phyloP scores from a whole-genome alignment of 495 filamentous ascomycete species.

The Neurospora sp. region DNA sequence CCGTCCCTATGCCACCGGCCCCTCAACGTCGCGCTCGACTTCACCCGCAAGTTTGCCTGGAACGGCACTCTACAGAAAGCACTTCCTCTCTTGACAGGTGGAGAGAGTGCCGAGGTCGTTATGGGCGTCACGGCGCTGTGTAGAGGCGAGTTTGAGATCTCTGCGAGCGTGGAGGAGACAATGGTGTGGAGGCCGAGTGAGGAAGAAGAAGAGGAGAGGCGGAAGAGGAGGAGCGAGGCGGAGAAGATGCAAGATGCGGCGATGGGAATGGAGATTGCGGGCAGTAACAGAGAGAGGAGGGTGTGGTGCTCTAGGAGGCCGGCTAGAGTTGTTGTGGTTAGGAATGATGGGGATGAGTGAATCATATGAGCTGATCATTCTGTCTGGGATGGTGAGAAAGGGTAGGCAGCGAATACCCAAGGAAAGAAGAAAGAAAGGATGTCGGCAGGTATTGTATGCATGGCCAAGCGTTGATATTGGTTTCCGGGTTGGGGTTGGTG shows the following conservation, averaged over 20 bases:
- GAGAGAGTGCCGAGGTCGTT: constrained; percentile 42
- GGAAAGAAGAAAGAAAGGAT: not conserved
- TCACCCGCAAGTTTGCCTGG: constrained; percentile 73
- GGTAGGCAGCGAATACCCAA: no score
- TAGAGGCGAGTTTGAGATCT: constrained; percentile 73
- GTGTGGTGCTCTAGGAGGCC: constrained; percentile 63
- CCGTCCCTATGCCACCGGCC: constrained; percentile 66
- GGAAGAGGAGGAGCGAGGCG: constrained; percentile 29
- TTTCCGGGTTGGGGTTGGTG: not conserved
- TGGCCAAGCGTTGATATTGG: not conserved
- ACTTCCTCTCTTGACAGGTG: constrained; percentile 49
- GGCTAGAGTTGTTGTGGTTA: constrained; percentile 48
- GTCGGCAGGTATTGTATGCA: not conserved
- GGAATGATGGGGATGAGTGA: not conserved
- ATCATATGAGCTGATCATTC: not conserved
- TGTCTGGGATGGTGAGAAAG: not conserved
- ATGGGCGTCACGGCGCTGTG: constrained; percentile 64
- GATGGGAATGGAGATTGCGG: constrained; percentile 28
- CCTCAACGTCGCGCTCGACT: constrained; percentile 65
- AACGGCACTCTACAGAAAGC: constrained; percentile 73
- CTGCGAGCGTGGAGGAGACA: constrained; percentile 73
- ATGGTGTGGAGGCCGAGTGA: constrained; percentile 28
- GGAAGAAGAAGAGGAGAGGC: constrained; percentile 11
- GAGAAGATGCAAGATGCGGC: constrained; percentile 41
- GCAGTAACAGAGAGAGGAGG: constrained; percentile 44